Conservation (phyloP, 345 rosid genomes). For the Eucalyptus sp. region DNA sequence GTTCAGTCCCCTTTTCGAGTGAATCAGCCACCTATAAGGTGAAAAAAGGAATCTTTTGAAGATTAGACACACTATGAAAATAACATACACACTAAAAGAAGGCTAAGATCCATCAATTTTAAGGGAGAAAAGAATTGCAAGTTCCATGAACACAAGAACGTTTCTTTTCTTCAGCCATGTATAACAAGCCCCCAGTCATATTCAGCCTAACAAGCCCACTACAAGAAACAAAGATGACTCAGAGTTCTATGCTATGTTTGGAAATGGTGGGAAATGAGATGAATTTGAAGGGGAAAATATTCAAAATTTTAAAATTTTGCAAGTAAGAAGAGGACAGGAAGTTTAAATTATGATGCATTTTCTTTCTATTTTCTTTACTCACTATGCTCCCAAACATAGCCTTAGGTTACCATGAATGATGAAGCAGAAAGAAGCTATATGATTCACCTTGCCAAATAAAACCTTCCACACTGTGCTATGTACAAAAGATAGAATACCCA, state of each 20-base stretch:
- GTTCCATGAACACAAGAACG: background rate
- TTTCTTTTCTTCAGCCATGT: background rate
- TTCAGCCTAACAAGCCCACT: background rate
- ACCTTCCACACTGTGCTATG: slow-evolving; percentile 99
- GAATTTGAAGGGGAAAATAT: background rate
- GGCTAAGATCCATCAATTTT: background rate
- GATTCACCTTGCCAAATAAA: slow-evolving; percentile 76
- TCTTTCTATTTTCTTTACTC: background rate
- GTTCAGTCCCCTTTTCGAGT: slow-evolving; percentile 98
- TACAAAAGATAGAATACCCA: slow-evolving; percentile 88
- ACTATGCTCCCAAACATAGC: background rate
- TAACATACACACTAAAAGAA: background rate
- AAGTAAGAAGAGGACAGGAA: background rate
- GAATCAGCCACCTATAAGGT: slow-evolving; percentile 79
- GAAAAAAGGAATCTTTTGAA: background rate
- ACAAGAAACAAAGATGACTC: background rate
- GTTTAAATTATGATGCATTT: background rate
- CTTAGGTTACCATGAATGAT: background rate
- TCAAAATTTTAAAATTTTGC: background rate
- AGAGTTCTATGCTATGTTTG: background rate
- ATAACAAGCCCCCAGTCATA: background rate
- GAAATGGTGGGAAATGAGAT: background rate
- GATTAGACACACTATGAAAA: background rate
- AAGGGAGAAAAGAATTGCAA: background rate
- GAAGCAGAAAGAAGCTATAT: background rate